Percentiles rank a stretch among this genome's conserved stretches.
phyloP scores from a whole-genome alignment of 331 rosid genomes.

The Telfairia occidentalis region DNA sequence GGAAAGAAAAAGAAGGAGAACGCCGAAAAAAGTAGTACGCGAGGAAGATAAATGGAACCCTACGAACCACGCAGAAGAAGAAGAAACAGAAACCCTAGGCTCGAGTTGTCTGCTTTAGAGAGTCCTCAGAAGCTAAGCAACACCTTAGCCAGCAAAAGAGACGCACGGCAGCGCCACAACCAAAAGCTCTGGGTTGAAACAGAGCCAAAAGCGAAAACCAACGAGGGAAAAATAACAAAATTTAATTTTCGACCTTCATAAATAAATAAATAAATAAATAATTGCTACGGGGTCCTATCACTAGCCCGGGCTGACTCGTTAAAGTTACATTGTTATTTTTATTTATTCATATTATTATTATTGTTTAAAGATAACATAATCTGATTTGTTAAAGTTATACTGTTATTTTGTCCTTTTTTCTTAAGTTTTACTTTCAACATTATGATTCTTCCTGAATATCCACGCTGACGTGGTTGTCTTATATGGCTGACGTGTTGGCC shows the following conservation, averaged over 20 bases:
- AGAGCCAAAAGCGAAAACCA: background rate
- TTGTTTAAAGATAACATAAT: background rate
- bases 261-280: background rate
- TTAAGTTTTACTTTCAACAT: background rate
- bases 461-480: background rate
- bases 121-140: background rate
- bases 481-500: background rate
- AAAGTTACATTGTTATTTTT: too few relatives aligned
- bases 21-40: background rate
- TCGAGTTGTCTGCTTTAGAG: background rate
- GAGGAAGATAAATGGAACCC: background rate
- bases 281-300: background rate
- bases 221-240: background rate
- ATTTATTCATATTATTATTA: too few relatives aligned
- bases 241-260: background rate
- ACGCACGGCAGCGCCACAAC: constrained; percentile 1
- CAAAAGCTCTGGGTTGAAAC: background rate
- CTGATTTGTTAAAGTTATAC: background rate
- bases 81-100: background rate
- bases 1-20: background rate
- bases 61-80: background rate
- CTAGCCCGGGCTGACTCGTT: too few relatives aligned
- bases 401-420: background rate
- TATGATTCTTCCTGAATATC: background rate
- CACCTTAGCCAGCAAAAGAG: background rate